A percentile compares a stretch with the other conserved stretches of the same genome.
Evolutionary conservation across 768 basidiomycete genomes (phyloP).

Genomic region (Rossbeevera mucosa): DNA sequence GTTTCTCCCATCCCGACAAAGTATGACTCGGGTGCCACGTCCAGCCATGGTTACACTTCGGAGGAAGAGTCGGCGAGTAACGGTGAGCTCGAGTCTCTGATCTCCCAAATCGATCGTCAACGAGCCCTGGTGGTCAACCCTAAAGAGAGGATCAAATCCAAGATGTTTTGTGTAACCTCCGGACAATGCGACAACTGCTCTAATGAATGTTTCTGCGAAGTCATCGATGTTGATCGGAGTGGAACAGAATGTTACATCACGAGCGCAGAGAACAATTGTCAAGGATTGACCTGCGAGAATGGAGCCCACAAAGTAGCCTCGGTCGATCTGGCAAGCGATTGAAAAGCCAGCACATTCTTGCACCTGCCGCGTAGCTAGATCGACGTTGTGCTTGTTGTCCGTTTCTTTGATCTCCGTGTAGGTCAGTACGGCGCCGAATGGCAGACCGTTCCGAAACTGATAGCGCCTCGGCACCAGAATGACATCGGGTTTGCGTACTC

Average conservation of each 20-base stretch:
- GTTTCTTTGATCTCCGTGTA: not conserved
- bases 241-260: not conserved
- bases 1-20: not conserved
- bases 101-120: not conserved
- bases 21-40: not conserved
- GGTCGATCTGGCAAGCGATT: not conserved
- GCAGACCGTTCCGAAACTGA: not conserved
- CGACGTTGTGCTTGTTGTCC: not conserved
- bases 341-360: not conserved
- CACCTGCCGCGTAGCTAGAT: not conserved
- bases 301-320: not conserved
- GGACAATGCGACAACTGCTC: not conserved
- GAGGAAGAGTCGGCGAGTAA: not conserved
- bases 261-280: not conserved
- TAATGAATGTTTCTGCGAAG: not conserved
- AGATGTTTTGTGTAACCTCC: not conserved
- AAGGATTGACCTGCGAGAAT: not conserved
- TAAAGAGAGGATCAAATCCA: not conserved
- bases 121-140: not conserved
- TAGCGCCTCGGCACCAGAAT: not conserved
- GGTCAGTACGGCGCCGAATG: not conserved
- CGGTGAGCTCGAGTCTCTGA: not conserved
- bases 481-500: not conserved
- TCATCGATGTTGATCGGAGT: not conserved
- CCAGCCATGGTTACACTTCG: not conserved